phyloP scores from a whole-genome alignment of 2,329 filamentous ascomycete species.

The Hymenoscyphus repandus region DNA sequence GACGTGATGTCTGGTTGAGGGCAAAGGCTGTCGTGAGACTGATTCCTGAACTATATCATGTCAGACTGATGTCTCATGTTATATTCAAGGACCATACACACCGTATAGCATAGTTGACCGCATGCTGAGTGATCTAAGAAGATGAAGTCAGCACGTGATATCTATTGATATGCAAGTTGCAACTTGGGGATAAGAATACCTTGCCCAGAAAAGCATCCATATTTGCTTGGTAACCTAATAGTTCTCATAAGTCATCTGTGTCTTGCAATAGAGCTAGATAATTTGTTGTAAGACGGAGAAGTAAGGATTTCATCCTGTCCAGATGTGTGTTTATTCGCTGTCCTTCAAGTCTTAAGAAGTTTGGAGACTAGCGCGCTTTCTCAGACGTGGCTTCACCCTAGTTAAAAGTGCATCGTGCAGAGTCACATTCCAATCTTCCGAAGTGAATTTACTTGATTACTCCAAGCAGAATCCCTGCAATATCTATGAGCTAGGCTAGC shows the following conservation, averaged over 20 bases:
- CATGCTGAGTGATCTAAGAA: constrained; percentile 51
- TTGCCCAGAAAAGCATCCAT: constrained; percentile 49
- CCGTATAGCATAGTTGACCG: constrained; percentile 81
- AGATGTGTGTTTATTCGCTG: no score
- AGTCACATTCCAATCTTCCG: no score
- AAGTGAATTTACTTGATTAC: no score
- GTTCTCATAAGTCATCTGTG: not conserved
- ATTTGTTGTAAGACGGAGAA: no score
- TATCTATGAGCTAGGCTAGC: no score
- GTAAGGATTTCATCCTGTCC: no score
- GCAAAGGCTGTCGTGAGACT: constrained; percentile 80
- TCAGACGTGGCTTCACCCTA: no score
- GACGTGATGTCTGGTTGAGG: constrained; percentile 71
- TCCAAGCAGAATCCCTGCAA: no score
- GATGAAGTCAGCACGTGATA: constrained; percentile 23
- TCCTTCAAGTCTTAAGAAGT: no score
- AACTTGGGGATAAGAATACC: constrained; percentile 38
- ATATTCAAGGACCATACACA: constrained; percentile 13
- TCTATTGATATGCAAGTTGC: not conserved
- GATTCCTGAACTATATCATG: constrained; percentile 59
- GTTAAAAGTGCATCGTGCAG: no score
- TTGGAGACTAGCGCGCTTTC: no score
- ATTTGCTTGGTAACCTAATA: not conserved
- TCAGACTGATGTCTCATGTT: not conserved
- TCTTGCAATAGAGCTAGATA: not conserved